Base-by-base conservation (phyloP, 2,329 filamentous ascomycete species). In the Colletotrichum eleusines region DNA sequence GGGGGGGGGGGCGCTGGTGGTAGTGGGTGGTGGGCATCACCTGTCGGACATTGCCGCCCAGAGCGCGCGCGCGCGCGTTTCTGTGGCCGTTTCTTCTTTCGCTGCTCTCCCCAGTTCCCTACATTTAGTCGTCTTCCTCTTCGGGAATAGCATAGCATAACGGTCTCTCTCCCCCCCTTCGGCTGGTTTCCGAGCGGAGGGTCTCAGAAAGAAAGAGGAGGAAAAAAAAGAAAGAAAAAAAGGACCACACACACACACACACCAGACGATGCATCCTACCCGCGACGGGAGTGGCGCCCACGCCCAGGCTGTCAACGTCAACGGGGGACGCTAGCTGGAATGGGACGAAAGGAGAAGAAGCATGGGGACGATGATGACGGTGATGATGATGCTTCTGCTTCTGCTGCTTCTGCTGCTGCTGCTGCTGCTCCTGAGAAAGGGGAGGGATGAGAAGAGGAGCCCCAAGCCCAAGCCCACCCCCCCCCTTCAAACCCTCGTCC, bases 241-340 rank as follows among this genome's bases (percentile, higher is more conserved):
- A 11, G 9, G 33, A 23, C 11, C 12, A 23, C 38, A 3, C 31
- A 48, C 23, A 70, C 12, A 23, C 38, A 3, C 31, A 48, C 23
- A 70, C 63, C 63, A 51, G 67, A 70, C 42, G 63, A 66, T 48
- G 16, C 63, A 23, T 66, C 33, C 63, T 67, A 53, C 57, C 63
- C 57, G 63, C 63, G 7, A 26, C 55, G 40, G 60, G 44, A 54
- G 20, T 33, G 33, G 40, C 60, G 46, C 51, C 42, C 5, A 7
- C 18, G 66, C 50, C 48, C 31, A 42, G 66, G 48, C 68, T 67
- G 68, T 71, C 68, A 71, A 62, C 35, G 57, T 71, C 68, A 58
- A 50, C 31, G 53, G 63, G 46, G 42, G 18, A 14, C 3, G 42
- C 59, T 55, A 53, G 0, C 51, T 63, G 57, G 57, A 60, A 67